Evolutionary conservation across 352 stramenopile genomes (phyloP), one percentile per base, ranked within the genome.

Genomic region (Peronospora farinosa): DNA sequence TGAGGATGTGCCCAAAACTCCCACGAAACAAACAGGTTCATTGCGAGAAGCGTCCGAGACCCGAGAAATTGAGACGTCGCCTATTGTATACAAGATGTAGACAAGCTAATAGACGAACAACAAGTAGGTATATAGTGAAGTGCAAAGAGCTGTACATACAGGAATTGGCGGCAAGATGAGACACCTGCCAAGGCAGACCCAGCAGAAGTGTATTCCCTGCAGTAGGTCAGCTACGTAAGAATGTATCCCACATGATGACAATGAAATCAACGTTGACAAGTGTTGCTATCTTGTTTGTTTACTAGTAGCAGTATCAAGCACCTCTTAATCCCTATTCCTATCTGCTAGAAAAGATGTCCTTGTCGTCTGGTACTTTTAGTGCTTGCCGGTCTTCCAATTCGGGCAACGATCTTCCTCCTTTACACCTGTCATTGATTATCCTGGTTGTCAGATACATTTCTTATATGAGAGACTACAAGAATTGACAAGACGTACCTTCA

Each of bases 321-420:
- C n/a, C n/a, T 48, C 28, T 48, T 30, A 15, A 12, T 38, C 47
- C 30, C 30, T 55, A 41, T 48, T 17, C 48, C 48, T 55, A 27
- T 48, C 39, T 36, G 21, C 40, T 47, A 7, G 23, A 35, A 28
- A 39, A 49, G 23, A 23, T 10, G 35, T 46, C 11, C 0, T 12
- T 32, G 10, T 32, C 10, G 28, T 32, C 10, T 32, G 7, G 27
- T 12, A 12, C 28, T 32, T 12, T 65, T 65, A 48, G 55, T 80
- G 70, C 46, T 76, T 83, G 62, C 72, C 72, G 8, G 58, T 67
- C 62, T 80, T 80, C 72, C 72, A 84, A 28, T 60, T 62, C 1
- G 67, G 69, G 32, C 72, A 80, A 40, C 72, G 72, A 35, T 84
- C 67, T 15, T 66, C 55, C 42, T 74, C 67, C 28, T 65, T 57